Evolutionary conservation across 805 yeast genomes (phyloP).

Genomic region (Yamadazyma philogaea): DNA sequence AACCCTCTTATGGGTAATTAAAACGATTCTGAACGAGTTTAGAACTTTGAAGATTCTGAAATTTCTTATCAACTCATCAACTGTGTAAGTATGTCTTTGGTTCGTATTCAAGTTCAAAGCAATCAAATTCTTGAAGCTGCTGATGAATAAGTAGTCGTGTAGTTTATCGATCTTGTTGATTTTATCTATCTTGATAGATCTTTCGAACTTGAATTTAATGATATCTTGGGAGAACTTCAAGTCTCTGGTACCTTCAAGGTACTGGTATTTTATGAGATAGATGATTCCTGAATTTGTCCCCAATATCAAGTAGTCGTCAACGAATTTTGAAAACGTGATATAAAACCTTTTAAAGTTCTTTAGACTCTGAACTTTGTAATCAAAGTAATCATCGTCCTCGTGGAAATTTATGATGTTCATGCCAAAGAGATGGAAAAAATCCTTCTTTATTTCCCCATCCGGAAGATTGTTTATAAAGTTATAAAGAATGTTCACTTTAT

Average conservation of each 20-base stretch:
- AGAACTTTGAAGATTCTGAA: constrained; percentile 11
- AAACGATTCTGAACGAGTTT: constrained; percentile 8
- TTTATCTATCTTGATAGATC: constrained; percentile 13
- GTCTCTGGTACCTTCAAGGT: constrained; percentile 4
- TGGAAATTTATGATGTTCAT: constrained; percentile 13
- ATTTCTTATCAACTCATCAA: constrained; percentile 13
- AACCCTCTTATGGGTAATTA: constrained; percentile 12
- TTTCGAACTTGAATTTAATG: constrained; percentile 14
- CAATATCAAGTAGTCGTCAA: constrained; percentile 13
- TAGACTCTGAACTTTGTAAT: constrained; percentile 7
- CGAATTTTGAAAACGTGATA: constrained; percentile 14
- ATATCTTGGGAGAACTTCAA: constrained; percentile 11
- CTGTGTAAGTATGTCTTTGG: constrained; percentile 8
- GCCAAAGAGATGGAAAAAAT: constrained; percentile 15
- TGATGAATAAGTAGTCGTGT: constrained; percentile 10
- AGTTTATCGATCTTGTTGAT: constrained; percentile 13
- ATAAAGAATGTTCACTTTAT: constrained; percentile 8
- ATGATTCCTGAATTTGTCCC: constrained; percentile 16
- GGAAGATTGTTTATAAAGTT: constrained; percentile 12
- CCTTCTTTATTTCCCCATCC: constrained; percentile 17
- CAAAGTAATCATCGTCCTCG: constrained; percentile 2
- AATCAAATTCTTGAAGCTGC: constrained; percentile 14
- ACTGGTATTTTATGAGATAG: constrained; percentile 11
- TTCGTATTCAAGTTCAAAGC: constrained; percentile 10
- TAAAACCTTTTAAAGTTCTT: constrained; percentile 12